Percentiles rank a stretch among this genome's conserved stretches.
Conservation (phyloP, 176 grass and related monocot species). For the Zizania latifolia region DNA sequence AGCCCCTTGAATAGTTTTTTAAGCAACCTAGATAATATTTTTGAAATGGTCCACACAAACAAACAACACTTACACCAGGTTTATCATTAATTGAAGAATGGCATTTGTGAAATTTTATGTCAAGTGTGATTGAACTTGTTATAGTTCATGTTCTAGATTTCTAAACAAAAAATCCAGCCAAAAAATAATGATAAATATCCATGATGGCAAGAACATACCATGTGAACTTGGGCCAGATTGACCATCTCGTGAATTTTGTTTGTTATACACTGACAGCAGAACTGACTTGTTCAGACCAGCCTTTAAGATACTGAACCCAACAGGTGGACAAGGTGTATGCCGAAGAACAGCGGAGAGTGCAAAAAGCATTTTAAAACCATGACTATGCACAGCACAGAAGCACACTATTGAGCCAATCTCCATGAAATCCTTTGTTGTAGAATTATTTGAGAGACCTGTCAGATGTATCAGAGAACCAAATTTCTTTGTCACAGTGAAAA, state of each 20-base stretch:
- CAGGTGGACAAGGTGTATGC: conserved; percentile 79
- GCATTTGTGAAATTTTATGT: conserved; percentile 7
- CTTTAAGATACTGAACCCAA: conserved; percentile 92
- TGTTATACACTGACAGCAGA: conserved; percentile 84
- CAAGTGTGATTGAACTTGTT: not conserved
- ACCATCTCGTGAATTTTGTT: conserved; percentile 46
- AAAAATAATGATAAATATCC: not conserved
- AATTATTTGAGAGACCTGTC: conserved; percentile 66
- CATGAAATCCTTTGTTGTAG: conserved; percentile 60
- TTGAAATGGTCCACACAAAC: not conserved
- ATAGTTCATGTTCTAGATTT: conserved; percentile 9
- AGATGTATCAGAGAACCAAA: conserved; percentile 12
- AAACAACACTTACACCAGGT: not conserved
- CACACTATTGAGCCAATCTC: conserved; percentile 81
- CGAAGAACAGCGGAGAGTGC: conserved; percentile 82
- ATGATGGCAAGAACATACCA: conserved; percentile 40
- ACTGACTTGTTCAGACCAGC: conserved; percentile 95
- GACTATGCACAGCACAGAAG: conserved; percentile 93
- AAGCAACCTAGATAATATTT: not conserved
- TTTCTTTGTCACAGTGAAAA: conserved; percentile 6
- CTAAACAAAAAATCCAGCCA: not conserved
- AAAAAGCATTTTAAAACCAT: conserved; percentile 97
- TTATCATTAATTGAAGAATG: not conserved
- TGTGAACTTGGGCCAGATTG: conserved; percentile 46
- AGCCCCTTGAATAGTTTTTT: not conserved